Base-by-base conservation (phyloP, 2,329 filamentous ascomycete genomes). In the Paraphaeosphaeria minitans region DNA sequence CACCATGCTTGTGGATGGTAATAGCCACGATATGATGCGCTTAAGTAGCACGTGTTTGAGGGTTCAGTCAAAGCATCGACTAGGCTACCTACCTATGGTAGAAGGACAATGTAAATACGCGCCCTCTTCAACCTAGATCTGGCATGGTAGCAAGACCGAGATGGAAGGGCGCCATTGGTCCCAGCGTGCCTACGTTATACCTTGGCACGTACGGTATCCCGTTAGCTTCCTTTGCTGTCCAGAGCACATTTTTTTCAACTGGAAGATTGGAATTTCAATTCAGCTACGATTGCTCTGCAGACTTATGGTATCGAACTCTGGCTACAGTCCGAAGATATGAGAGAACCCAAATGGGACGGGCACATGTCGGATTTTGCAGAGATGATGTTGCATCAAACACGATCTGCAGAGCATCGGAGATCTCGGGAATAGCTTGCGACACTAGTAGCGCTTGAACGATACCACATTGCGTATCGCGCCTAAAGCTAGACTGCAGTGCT, bases 391-490 rank as follows among this genome's bases (percentile, higher is more conserved):
- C 24, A 35, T 49, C 46, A 49, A 49, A 49, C n/a, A n/a, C 19
- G 45, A 31, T 35, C 27, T 29, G 9, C 46, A 16, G 12, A 6
- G 16, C n/a, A 13, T 21, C 46, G 29, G 29, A 27, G 29, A 31
- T 31, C 29, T 31, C 29, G 16, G 27, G 29, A 33, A 35, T 24
- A n/a, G 13, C 29, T 35, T 14, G 24, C 29, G 13, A 49, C 19
- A 2, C 4, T 10, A 12, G 29, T 31, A 12, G n/a, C 29, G 29
- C 29, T 21, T 16, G 14, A n/a, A 33, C 39, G 37, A 43, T 53
- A 14, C 50, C 50, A 24, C n/a, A 53, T 53, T 16, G 4, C 16
- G 50, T 43, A 53, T 53, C 50, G 50, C 50, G 50, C 24, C 4
- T 10, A 29, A 27, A 4, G 35, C 10, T n/a, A 31, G 24, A 27